Evolutionary conservation across 176 grass and related monocot species (phyloP).

Genomic region (Oryza glumipatula): DNA sequence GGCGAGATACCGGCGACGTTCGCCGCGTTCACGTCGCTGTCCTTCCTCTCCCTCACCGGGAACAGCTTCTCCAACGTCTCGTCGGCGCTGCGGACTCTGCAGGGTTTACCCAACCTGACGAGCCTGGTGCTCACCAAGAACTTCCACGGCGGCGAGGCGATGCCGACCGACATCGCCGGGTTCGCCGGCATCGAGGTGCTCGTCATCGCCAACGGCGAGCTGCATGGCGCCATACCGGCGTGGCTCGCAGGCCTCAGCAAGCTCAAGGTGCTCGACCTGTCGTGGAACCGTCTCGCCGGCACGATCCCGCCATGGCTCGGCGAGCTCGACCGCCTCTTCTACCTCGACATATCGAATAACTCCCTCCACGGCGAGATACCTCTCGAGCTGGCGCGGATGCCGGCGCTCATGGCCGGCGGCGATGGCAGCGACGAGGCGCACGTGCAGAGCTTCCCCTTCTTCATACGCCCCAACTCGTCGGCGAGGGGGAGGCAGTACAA

Average conservation of each 20-base stretch:
- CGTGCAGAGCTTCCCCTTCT: constrained; percentile 58
- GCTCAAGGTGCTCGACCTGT: constrained; percentile 73
- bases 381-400: constrained; percentile 32
- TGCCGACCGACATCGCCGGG: constrained; percentile 44
- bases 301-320: constrained; percentile 56
- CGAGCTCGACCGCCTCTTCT: constrained; percentile 60
- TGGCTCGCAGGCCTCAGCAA: constrained; percentile 54
- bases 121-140: constrained; percentile 65
- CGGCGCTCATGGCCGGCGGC: constrained; percentile 12
- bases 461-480: constrained; percentile 51
- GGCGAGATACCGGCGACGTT: constrained; percentile 59
- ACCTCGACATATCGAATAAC: constrained; percentile 76
- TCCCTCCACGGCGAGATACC: constrained; percentile 61
- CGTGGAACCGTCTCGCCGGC: constrained; percentile 65
- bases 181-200: constrained; percentile 55
- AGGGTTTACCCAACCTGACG: constrained; percentile 53
- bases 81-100: constrained; percentile 54
- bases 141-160: constrained; percentile 48
- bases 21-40: constrained; percentile 43
- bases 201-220: constrained; percentile 60
- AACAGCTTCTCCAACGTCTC: constrained; percentile 65
- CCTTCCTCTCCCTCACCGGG: constrained; percentile 63
- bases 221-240: constrained; percentile 46
- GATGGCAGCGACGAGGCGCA: background rate
- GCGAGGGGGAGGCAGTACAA: constrained; percentile 45